phyloP scores from a whole-genome alignment of 2,329 filamentous ascomycete genomes.

The Paecilomyces fulvus region DNA sequence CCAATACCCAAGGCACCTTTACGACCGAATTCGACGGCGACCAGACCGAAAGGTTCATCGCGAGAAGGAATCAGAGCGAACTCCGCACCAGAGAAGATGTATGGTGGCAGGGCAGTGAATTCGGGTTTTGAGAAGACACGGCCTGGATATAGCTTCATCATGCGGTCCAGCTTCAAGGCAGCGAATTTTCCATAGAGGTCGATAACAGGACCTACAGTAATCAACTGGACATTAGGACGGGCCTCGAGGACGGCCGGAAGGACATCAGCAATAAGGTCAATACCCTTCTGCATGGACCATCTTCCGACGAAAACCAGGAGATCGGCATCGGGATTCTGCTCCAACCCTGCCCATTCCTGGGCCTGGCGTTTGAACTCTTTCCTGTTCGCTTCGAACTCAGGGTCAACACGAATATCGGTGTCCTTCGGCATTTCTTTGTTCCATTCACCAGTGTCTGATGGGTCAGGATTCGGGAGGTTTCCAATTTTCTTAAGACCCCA shows the following conservation, averaged over 20 bases:
- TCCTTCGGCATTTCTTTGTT: conserved; percentile 45
- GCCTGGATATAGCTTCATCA: conserved; percentile 59
- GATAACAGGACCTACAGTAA: conserved; percentile 57
- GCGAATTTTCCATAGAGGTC: conserved; percentile 62
- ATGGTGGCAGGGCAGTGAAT: conserved; percentile 59
- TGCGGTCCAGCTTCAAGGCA: conserved; percentile 53
- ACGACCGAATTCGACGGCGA: conserved; percentile 60
- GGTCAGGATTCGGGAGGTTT: conserved; percentile 57
- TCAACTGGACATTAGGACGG: conserved; percentile 52
- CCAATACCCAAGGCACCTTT: conserved; percentile 61
- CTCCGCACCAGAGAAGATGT: conserved; percentile 59
- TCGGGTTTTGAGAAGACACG: conserved; percentile 61
- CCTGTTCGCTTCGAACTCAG: conserved; percentile 46
- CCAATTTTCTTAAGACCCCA: conserved; percentile 58
- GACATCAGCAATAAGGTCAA: conserved; percentile 60
- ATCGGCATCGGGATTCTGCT: conserved; percentile 54
- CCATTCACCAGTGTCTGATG: conserved; percentile 56
- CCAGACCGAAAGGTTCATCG: conserved; percentile 61
- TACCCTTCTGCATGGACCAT: conserved; percentile 62
- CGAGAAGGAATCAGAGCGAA: conserved; percentile 61
- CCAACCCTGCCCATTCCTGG: conserved; percentile 59
- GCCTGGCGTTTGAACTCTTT: conserved; percentile 51
- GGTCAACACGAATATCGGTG: conserved; percentile 44
- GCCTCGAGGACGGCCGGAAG: conserved; percentile 56
- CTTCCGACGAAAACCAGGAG: conserved; percentile 61